Base-by-base conservation (phyloP, 2,329 filamentous ascomycete species). In the Neonectria punicea region DNA sequence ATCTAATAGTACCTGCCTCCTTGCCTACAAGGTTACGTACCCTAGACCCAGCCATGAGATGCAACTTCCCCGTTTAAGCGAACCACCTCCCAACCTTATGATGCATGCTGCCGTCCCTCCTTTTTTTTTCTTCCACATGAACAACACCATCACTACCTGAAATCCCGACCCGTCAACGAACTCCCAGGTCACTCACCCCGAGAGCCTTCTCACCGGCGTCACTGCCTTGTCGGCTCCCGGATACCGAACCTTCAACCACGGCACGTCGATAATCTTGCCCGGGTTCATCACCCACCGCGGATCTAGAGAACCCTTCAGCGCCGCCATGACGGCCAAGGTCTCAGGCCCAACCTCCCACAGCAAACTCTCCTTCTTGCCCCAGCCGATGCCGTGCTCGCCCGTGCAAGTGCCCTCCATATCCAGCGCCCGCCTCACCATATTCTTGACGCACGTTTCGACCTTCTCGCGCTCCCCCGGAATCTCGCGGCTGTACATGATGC, bases 391-490 rank as follows among this genome's bases (percentile, higher is more conserved):
- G 78, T 97, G 93, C 79, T 97, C 94, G 30, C 93, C 94, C 1
- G 94, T 97, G 77, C 93, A 96, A 6, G 94, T 97, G 1, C 94
- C 93, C 65, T 97, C 94, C 94, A 98, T 97, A 69, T 95, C 93
- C 25, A 98, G 80, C 2, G 94, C 94, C n/a, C 93, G 88, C 70
- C 92, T 87, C 20, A 97, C 93, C 94, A 98, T 97, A 72, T 93
- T 91, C 76, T 94, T 90, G 51, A 98, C 93, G 68, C 93, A 93
- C 59, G 85, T 86, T 76, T 96, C 92, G 1, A 96, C 93, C 70
- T 91, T 92, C 46, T 86, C 90, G 61, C 87, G 87, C 79, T 97
- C 92, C 28, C 84, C 88, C 3, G 87, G 85, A 60, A 94, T 84
- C 25, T 84, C 85, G 28, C 87, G 87, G 79, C 96, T 89, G 78